Conservation (phyloP, 1,139 yeast species). For the Hansenula lynferdii region DNA sequence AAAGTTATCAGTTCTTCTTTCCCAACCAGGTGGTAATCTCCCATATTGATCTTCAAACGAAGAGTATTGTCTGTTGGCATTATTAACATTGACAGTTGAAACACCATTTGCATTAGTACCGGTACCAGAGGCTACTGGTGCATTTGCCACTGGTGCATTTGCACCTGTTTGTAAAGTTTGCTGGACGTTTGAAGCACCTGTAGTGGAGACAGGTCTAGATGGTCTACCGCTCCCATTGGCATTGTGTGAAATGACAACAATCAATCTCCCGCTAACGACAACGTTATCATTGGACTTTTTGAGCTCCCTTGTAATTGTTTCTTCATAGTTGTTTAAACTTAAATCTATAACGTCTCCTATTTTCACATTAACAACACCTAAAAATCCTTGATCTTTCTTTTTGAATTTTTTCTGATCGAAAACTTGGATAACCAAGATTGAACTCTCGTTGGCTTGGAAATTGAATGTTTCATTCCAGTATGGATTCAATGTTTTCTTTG, state of each 20-base stretch:
- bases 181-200: slow-evolving; percentile 2
- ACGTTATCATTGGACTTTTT: slow-evolving; percentile 88
- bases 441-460: slow-evolving; percentile 73
- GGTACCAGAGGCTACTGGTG: slow-evolving; percentile 11
- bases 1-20: slow-evolving; percentile 92
- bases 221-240: slow-evolving; percentile 14
- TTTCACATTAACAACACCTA: slow-evolving; percentile 91
- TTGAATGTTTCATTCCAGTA: slow-evolving; percentile 95
- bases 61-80: slow-evolving; percentile 58
- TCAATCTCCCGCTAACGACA: slow-evolving; percentile 88
- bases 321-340: slow-evolving; percentile 52
- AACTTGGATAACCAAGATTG: slow-evolving; percentile 87
- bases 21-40: slow-evolving; percentile 98
- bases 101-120: slow-evolving; percentile 17
- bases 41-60: slow-evolving; percentile 98
- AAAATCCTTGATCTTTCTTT: slow-evolving; percentile 97
- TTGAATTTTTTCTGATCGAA: slow-evolving; percentile 97
- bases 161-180: slow-evolving; percentile 3
- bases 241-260: slow-evolving; percentile 56
- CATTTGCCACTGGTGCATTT: slow-evolving; percentile 5
- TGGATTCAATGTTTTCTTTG: slow-evolving; percentile 91
- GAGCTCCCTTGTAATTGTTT: slow-evolving; percentile 89
- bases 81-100: slow-evolving; percentile 15
- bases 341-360: slow-evolving; percentile 87
- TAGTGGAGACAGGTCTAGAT: slow-evolving; percentile 2